phyloP scores from a whole-genome alignment of 2,329 filamentous ascomycete species.

The Plectosphaerella cucumerina region DNA sequence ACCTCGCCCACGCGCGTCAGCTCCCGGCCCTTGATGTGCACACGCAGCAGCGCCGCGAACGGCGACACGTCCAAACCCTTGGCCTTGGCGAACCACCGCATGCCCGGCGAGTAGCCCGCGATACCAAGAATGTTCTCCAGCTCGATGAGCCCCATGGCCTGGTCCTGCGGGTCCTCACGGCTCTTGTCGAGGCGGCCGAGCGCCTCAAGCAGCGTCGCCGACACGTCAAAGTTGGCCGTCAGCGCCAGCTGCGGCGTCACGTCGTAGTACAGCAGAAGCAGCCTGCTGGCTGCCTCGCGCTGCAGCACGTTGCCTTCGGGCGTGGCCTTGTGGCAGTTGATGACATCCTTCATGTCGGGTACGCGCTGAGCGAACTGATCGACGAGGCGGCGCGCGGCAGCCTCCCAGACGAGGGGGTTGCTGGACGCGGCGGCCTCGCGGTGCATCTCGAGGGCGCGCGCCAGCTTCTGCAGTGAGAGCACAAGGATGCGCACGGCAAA shows the following conservation, averaged over 20 bases:
- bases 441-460: slow-evolving; percentile 58
- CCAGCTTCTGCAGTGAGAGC: slow-evolving; percentile 74
- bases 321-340: slow-evolving; percentile 68
- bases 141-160: slow-evolving; percentile 63
- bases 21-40: slow-evolving; percentile 45
- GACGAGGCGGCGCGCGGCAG: slow-evolving; percentile 62
- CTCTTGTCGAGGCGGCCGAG: slow-evolving; percentile 58
- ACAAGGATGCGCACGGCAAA: slow-evolving; percentile 79
- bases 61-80: slow-evolving; percentile 62
- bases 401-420: slow-evolving; percentile 55
- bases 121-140: slow-evolving; percentile 78
- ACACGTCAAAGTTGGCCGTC: slow-evolving; percentile 84
- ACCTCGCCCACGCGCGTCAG: slow-evolving; percentile 34
- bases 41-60: slow-evolving; percentile 65
- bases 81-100: slow-evolving; percentile 84
- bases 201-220: slow-evolving; percentile 65
- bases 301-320: slow-evolving; percentile 66
- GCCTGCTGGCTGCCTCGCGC: slow-evolving; percentile 70
- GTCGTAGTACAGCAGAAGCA: slow-evolving; percentile 83
- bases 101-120: slow-evolving; percentile 73
- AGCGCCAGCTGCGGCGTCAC: slow-evolving; percentile 74
- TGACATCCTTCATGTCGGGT: slow-evolving; percentile 77
- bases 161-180: slow-evolving; percentile 42
- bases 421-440: slow-evolving; percentile 34
- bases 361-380: slow-evolving; percentile 74